These are phyloP conservation scores for Entomortierella beljakovae DNA, from an alignment of 192 early-diverging fungal species.

Conservation along the genomic window DNA sequence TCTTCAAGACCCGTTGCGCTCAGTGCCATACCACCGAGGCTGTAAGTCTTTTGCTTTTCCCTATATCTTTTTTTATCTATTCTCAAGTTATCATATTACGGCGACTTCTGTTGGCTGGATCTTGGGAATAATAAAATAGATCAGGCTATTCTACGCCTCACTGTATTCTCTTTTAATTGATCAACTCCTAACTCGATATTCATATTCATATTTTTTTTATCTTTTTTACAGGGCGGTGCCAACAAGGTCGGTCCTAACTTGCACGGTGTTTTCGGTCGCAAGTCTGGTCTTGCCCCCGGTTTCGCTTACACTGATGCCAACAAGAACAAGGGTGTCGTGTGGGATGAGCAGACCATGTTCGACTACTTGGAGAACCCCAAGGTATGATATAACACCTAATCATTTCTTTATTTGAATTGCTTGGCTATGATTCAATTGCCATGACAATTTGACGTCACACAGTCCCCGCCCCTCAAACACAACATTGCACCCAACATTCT, in stretches of 20 bases:
- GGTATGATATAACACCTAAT: conserved; percentile 55
- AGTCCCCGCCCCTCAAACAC: neutral
- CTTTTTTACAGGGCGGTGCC: conserved; percentile 68
- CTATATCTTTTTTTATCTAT: neutral
- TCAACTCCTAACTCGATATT: neutral
- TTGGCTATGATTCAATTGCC: neutral
- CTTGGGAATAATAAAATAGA: too few species aligned
- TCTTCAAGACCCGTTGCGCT: conserved; percentile 98
- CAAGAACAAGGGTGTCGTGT: conserved; percentile 84
- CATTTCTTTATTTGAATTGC: neutral
- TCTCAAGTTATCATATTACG: too few species aligned
- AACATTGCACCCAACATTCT: too few species aligned
- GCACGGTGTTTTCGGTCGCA: conserved; percentile 91
- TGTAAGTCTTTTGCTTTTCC: conserved; percentile 29
- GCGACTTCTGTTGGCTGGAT: too few species aligned
- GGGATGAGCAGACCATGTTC: conserved; percentile 93
- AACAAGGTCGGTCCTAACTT: conserved; percentile 99
- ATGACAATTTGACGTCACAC: neutral
- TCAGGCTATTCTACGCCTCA: neutral
- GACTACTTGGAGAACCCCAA: conserved; percentile 99
- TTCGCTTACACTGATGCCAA: conserved; percentile 96
- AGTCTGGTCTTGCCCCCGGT: conserved; percentile 86
- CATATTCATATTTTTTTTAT: neutral
- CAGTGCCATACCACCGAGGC: conserved; percentile 96
- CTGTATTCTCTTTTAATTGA: neutral